Evolutionary conservation across 2,329 filamentous ascomycete genomes (phyloP), one percentile per base, ranked within the genome.

Genomic region (Chaetomium globosum): DNA sequence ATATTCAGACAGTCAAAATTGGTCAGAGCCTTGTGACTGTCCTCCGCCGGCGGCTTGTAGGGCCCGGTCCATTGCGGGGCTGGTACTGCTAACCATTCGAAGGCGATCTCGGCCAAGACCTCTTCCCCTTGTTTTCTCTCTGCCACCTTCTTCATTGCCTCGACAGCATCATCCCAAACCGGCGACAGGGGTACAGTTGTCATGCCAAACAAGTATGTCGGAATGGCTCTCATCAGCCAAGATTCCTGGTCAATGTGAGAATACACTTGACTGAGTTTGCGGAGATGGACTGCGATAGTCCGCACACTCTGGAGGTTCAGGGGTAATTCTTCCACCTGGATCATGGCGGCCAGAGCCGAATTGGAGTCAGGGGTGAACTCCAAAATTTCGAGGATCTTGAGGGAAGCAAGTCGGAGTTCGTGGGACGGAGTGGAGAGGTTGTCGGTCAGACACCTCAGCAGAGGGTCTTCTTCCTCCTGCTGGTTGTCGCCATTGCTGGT

Each of bases 1-100:
- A 94, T 75, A 70, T 95, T 93, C 23, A 87, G 89, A 75, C 94
- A 98, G 75, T 96, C 89, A 70, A 97, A 99, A 70, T 95, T 87
- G 1, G 88, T 92, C 33, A 86, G 73, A 31, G 82, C 79, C 2
- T 73, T 73, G 16, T 75, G 78, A 30, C 73, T 73, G 2, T 77
- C 69, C 30, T 75, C 74, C 19, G 76, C 71, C 1, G 73, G 65
- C 16, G 74, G 72, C 52, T 72, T 74, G 30, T 72, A 74, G 1
- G 80, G 76, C 0, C 82, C 80, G 1, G 80, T 80, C 81, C 84
- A 86, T 56, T 81, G 79, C 51, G 83, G 79, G 2, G 86, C 87
- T 1, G 84, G 79, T 3, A 82, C 77, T 48, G 84, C 80, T 5
- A 98, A 79, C 93, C 94, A 98, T 60, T 85, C 81, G 72, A 97